Conservation (phyloP, 176 grass and related monocot species). For the Musa itinerans region DNA sequence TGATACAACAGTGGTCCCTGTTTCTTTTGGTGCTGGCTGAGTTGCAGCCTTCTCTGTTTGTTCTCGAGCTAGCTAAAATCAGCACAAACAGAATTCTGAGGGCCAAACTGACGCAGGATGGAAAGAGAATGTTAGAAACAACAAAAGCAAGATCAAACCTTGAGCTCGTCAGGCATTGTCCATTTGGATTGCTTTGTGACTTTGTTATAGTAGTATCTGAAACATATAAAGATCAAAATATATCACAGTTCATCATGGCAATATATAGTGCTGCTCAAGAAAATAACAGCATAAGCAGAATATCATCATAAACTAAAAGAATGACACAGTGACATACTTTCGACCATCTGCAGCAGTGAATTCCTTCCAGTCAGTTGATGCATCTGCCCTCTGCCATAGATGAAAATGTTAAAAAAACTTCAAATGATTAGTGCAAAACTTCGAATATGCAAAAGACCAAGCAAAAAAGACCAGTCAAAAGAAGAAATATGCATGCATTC, state of each 20-base stretch:
- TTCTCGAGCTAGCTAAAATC: slow-evolving; percentile 72
- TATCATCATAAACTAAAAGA: not conserved
- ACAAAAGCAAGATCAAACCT: slow-evolving; percentile 39
- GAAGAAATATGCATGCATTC: too few species aligned
- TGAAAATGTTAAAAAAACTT: slow-evolving; percentile 9
- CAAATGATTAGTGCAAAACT: not conserved
- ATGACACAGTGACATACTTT: slow-evolving; percentile 51
- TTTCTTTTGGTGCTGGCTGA: slow-evolving; percentile 27
- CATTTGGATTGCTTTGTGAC: slow-evolving; percentile 84
- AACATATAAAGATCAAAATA: not conserved
- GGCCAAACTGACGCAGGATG: slow-evolving; percentile 1
- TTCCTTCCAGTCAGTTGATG: slow-evolving; percentile 96
- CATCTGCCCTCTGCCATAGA: slow-evolving; percentile 62
- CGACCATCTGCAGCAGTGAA: slow-evolving; percentile 72
- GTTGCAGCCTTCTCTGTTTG: slow-evolving; percentile 55
- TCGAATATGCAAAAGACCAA: slow-evolving; percentile 10
- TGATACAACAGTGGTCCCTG: slow-evolving; percentile 22
- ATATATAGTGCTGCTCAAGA: not conserved
- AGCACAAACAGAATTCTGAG: slow-evolving; percentile 2
- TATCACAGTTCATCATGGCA: not conserved
- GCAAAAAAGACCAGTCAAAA: not conserved
- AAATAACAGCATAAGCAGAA: not conserved
- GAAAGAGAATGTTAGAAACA: not conserved
- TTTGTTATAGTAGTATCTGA: slow-evolving; percentile 80
- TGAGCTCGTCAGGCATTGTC: slow-evolving; percentile 91